These are phyloP conservation scores for Serpula lacrymans DNA, from an alignment of 768 basidiomycete genomes.

Conservation along the genomic window DNA sequence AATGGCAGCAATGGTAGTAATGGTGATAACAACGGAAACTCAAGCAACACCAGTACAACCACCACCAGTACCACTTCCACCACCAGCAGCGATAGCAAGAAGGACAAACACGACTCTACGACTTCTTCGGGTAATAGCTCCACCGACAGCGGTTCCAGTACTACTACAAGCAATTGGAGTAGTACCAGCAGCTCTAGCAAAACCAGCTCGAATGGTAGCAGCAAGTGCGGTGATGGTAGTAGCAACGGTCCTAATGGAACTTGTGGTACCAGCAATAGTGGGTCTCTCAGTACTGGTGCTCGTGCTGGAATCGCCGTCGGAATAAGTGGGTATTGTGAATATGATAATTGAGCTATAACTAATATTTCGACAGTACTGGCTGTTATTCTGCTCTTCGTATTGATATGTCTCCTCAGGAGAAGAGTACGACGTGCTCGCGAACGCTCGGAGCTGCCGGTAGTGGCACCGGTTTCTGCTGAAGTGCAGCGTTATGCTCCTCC, in stretches of 20 bases:
- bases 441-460: background rate
- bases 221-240: conserved; percentile 1
- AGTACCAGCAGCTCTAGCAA: background rate
- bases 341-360: background rate
- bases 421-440: conserved; percentile 5
- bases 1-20: background rate
- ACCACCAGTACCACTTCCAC: background rate
- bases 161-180: conserved; percentile 1
- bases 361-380: conserved; percentile 4
- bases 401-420: conserved; percentile 7
- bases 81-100: background rate
- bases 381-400: conserved; percentile 1
- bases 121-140: conserved; percentile 3
- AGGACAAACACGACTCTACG: background rate
- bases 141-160: background rate
- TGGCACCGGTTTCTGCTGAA: conserved; percentile 5
- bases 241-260: conserved; percentile 3
- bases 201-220: background rate
- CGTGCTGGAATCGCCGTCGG: conserved; percentile 25
- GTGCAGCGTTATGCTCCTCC: conserved; percentile 9
- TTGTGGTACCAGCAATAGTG: background rate
- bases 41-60: conserved; percentile 1
- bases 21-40: background rate
- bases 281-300: conserved; percentile 11
- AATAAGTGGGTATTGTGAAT: conserved; percentile 15